Percentiles rank a stretch among this genome's conserved stretches.
These are phyloP conservation scores for Akanthomyces muscarius DNA, from an alignment of 2,329 filamentous ascomycete species.

Conservation along the genomic window DNA sequence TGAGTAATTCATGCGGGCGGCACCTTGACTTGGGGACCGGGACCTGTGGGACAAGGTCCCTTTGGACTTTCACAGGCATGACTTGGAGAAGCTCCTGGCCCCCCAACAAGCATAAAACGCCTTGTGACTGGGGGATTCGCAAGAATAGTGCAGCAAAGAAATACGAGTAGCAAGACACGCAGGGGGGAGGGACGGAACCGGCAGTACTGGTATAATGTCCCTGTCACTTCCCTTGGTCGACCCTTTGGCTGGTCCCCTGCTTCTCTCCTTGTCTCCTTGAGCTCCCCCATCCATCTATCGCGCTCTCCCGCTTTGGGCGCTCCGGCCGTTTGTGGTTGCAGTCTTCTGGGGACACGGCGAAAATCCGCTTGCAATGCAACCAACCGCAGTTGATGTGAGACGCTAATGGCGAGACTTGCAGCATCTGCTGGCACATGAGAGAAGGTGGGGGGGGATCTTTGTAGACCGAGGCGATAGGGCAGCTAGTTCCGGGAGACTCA, in stretches of 20 bases:
- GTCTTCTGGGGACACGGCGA: not conserved
- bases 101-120: not conserved
- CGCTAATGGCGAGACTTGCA: not conserved
- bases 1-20: too few species aligned
- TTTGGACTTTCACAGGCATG: too few species aligned
- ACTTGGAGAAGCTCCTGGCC: too few species aligned
- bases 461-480: not conserved
- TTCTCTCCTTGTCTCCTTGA: too few species aligned
- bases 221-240: too few species aligned
- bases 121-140: not conserved
- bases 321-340: conserved; percentile 1
- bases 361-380: conserved; percentile 9
- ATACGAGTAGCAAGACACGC: too few species aligned
- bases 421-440: not conserved
- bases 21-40: too few species aligned
- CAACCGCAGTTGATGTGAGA: not conserved
- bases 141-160: too few species aligned
- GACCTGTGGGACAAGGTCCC: too few species aligned
- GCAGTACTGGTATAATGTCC: too few species aligned
- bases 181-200: too few species aligned
- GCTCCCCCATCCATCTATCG: not conserved
- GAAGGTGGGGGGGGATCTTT: not conserved
- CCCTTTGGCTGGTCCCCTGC: not conserved
- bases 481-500: not conserved
- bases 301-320: conserved; percentile 5